Evolutionary conservation across 2,329 filamentous ascomycete genomes (phyloP).

Genomic region (Arthroderma sp.): DNA sequence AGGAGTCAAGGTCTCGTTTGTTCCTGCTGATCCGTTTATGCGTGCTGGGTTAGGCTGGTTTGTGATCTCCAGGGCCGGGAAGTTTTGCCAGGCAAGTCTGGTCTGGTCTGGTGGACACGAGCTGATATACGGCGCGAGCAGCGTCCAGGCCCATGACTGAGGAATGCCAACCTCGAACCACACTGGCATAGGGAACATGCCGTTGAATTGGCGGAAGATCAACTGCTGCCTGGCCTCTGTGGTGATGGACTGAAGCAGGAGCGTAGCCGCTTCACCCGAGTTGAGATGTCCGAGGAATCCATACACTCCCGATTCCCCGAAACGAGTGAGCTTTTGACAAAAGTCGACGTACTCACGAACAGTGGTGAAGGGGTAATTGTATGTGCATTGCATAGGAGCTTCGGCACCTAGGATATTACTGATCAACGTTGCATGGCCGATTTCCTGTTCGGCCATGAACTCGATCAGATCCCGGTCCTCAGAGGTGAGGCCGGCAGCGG

Average conservation of each 20-base stretch:
- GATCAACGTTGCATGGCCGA: slow-evolving; percentile 64
- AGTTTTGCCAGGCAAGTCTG: slow-evolving; percentile 73
- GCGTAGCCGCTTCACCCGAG: slow-evolving; percentile 58
- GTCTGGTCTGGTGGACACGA: slow-evolving; percentile 61
- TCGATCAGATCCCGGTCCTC: slow-evolving; percentile 60
- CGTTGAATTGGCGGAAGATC: slow-evolving; percentile 71
- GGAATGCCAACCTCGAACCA: slow-evolving; percentile 73
- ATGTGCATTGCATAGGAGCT: slow-evolving; percentile 63
- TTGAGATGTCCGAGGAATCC: slow-evolving; percentile 70
- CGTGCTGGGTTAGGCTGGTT: slow-evolving; percentile 68
- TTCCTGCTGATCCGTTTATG: slow-evolving; percentile 42
- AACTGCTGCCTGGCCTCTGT: slow-evolving; percentile 73
- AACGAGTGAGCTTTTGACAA: slow-evolving; percentile 72
- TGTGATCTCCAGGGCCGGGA: slow-evolving; percentile 56
- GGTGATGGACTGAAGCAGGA: slow-evolving; percentile 64
- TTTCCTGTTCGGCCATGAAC: slow-evolving; percentile 67
- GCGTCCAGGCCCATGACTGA: slow-evolving; percentile 74
- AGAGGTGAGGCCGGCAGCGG: slow-evolving; percentile 52
- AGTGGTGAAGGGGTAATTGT: slow-evolving; percentile 67
- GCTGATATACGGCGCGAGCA: slow-evolving; percentile 68
- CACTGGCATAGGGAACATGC: slow-evolving; percentile 67
- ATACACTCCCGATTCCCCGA: slow-evolving; percentile 67
- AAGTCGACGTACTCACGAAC: slow-evolving; percentile 73
- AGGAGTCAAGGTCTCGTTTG: slow-evolving; percentile 47
- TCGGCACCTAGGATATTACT: slow-evolving; percentile 62